Evolutionary conservation across 495 filamentous ascomycete species (phyloP).

Genomic region (Aspergillus heteromorphus): DNA sequence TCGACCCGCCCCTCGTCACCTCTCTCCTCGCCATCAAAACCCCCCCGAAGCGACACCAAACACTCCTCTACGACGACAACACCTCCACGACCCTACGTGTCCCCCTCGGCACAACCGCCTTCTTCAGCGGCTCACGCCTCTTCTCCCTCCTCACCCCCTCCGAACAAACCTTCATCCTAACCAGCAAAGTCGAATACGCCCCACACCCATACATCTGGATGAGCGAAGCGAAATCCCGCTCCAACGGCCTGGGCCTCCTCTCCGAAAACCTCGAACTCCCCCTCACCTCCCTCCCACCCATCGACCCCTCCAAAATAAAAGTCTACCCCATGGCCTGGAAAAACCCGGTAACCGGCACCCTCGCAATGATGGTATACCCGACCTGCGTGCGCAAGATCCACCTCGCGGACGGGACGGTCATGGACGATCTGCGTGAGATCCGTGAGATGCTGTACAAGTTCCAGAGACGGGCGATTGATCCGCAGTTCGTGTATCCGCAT

Average conservation of each 20-base stretch:
- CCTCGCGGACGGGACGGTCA: slow-evolving; percentile 52
- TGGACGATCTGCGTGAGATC: slow-evolving; percentile 59
- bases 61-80: slow-evolving; percentile 60
- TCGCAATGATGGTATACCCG: slow-evolving; percentile 65
- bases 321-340: slow-evolving; percentile 65
- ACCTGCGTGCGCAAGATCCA: slow-evolving; percentile 59
- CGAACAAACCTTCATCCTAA: slow-evolving; percentile 59
- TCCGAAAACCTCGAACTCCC: slow-evolving; percentile 55
- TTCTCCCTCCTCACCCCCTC: slow-evolving; percentile 55
- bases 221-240: slow-evolving; percentile 55
- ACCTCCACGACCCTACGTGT: slow-evolving; percentile 58
- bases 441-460: slow-evolving; percentile 58
- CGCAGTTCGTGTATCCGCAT: slow-evolving; percentile 60
- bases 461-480: slow-evolving; percentile 62
- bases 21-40: slow-evolving; percentile 62
- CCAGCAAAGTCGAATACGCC: slow-evolving; percentile 61
- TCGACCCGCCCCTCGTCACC: slow-evolving; percentile 63
- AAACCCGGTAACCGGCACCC: slow-evolving; percentile 59
- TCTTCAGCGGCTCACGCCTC: slow-evolving; percentile 59
- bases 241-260: slow-evolving; percentile 59
- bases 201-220: slow-evolving; percentile 76
- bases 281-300: slow-evolving; percentile 51
- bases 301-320: slow-evolving; percentile 59
- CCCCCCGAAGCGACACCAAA: slow-evolving; percentile 56
- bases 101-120: slow-evolving; percentile 68